Percentiles rank a stretch among this genome's conserved stretches.
These are phyloP conservation scores for Colletotrichum caudatum DNA, from an alignment of 2,329 filamentous ascomycete genomes.

Conservation along the genomic window DNA sequence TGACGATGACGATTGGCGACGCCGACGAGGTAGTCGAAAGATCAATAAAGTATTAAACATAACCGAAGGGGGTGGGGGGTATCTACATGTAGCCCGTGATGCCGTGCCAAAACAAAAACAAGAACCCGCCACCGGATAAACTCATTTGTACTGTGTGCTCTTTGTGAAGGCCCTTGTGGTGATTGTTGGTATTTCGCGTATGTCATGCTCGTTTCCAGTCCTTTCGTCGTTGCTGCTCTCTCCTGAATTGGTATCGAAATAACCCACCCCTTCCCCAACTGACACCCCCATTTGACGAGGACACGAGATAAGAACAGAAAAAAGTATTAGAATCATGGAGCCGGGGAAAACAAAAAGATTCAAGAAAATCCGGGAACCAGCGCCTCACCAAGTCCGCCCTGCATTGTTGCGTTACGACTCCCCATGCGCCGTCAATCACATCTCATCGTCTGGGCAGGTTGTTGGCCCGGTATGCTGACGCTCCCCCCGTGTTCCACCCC, in stretches of 20 bases:
- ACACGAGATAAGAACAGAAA: constrained; percentile 16
- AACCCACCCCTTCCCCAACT: constrained; percentile 1
- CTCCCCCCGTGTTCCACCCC: constrained; percentile 62
- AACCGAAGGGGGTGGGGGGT: constrained; percentile 11
- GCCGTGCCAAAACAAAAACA: background rate
- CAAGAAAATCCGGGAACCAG: constrained; percentile 5
- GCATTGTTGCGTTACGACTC: background rate
- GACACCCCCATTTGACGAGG: background rate
- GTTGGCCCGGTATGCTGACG: constrained; percentile 59
- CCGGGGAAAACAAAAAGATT: constrained; percentile 2
- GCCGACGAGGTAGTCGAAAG: background rate
- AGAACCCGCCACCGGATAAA: background rate
- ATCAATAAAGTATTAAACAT: background rate
- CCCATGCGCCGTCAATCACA: constrained; percentile 15
- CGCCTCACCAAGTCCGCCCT: constrained; percentile 21
- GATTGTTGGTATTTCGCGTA: constrained; percentile 18
- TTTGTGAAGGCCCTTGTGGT: constrained; percentile 12
- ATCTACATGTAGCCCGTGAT: constrained; percentile 22
- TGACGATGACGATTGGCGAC: background rate
- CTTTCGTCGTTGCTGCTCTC: constrained; percentile 10
- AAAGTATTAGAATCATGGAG: constrained; percentile 6
- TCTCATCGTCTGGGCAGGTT: constrained; percentile 61
- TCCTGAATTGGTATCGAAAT: constrained; percentile 38
- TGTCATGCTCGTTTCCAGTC: constrained; percentile 11
- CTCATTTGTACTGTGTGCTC: constrained; percentile 8